Percentiles rank a stretch among this genome's conserved stretches.
Conservation (phyloP, 805 yeast species). For the Ogataea thermomethanolica region DNA sequence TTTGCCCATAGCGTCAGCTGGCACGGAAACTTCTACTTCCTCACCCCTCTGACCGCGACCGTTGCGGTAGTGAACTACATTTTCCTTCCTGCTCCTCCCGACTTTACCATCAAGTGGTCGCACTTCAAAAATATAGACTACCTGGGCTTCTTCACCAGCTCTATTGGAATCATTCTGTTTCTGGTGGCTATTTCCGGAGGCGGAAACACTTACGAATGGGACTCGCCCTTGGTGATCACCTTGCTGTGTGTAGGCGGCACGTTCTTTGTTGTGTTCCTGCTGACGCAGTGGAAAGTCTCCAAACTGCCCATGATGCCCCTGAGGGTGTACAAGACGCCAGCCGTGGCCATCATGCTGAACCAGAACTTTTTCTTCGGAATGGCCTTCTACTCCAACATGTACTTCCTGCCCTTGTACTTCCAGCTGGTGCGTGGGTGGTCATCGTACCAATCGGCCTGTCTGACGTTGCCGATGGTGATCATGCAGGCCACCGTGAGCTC, state of each 20-base stretch:
- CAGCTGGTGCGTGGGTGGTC: conserved; percentile 42
- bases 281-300: conserved; percentile 49
- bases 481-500: conserved; percentile 41
- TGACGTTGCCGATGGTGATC: conserved; percentile 43
- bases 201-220: conserved; percentile 57
- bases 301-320: conserved; percentile 54
- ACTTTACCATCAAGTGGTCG: conserved; percentile 30
- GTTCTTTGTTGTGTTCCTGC: conserved; percentile 39
- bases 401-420: conserved; percentile 48
- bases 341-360: conserved; percentile 35
- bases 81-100: conserved; percentile 37
- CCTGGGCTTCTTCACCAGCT: conserved; percentile 46
- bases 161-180: conserved; percentile 46
- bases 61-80: conserved; percentile 29
- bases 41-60: conserved; percentile 40
- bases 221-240: conserved; percentile 39
- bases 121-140: conserved; percentile 49
- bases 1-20: conserved; percentile 42
- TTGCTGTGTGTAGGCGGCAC: conserved; percentile 43
- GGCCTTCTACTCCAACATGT: conserved; percentile 43
- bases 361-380: conserved; percentile 48
- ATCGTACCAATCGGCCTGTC: conserved; percentile 38
- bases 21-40: conserved; percentile 51
- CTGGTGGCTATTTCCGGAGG: conserved; percentile 61
- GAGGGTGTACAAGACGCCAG: conserved; percentile 36